Base-by-base conservation (phyloP, 768 basidiomycete genomes). In the Auriscalpium microsporum region DNA sequence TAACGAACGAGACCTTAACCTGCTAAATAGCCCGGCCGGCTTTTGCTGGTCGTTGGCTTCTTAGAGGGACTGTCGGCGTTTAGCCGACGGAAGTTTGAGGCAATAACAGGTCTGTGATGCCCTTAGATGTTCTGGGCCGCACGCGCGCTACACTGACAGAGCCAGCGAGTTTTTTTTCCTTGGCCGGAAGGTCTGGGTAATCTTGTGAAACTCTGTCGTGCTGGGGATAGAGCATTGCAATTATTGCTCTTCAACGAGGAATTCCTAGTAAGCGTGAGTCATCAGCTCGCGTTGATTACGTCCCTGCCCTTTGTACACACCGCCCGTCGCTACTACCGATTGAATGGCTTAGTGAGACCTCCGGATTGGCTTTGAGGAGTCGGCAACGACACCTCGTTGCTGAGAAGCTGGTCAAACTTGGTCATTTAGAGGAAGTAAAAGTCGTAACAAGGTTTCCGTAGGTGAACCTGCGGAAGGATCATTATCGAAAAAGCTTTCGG, bases 161-260 rank as follows among this genome's bases (percentile, higher is more conserved):
- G 83, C 84, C 85, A 87, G 84, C 80, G 83, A 85, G 84, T 85
- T 78, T 76, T 78, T 76, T 78, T 72, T 73, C 82, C 84, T 85
- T 80, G 80, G 72, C 84, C 78, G 81, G 78, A 83, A 85, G 82
- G 83, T 76, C 76, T 75, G 79, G 81, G 81, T 81, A 83, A 83
- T 82, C 81, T 82, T 82, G 80, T 83, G 80, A 83, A 83, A 82
- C 80, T 78, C 77, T 77, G 80, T 83, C 80, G 79, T 84, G 82
- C 79, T 83, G 83, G 84, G 84, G 83, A 86, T 86, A 84, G 85
- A 86, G 83, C 82, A 85, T 85, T 87, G 84, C 82, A 86, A 86
- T 85, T 87, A 86, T 87, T 82, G 84, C 83, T 86, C 86, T 86
- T 87, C 83, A 87, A 86, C 82, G 80, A 86, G 84, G 85, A 86